Base-by-base conservation (phyloP, 352 stramenopile species). In the Phytophthora ohioensis region DNA sequence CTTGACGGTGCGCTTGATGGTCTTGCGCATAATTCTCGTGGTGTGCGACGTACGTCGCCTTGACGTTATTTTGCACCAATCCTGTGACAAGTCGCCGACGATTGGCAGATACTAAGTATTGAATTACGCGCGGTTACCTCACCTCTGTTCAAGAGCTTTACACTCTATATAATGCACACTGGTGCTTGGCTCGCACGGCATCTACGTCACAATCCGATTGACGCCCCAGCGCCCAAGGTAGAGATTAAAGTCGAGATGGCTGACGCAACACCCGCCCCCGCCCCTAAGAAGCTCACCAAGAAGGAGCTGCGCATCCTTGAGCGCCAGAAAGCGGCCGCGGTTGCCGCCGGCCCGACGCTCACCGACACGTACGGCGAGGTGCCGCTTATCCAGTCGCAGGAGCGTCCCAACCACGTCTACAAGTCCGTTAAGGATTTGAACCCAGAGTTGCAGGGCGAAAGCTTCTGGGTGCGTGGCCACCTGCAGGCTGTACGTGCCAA, bases 401-500 rank as follows among this genome's bases (percentile, higher is more conserved):
- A 96, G 56, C 90, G 88, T 64, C 69, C 65, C n/a, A 66, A 71
- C 45, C 46, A 72, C 13, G 91, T 75, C 47, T 90, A 94, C 71
- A 90, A 90, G 63, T 79, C 79, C 6, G 56, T 80, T 6, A 73
- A 60, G n/a, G 73, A 91, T 47, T 81, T 97, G 62, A 90, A 90
- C 51, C 87, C 93, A 42, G 86, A 95, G 61, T 61, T 92, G 52
- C 82, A 89, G 56, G 91, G 90, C 62, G 74, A 99, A 71, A 85
- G 85, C 56, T 92, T 99, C 39, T 99, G 97, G 93, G 76, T 99
- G 41, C 91, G 98, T 34, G 97, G 91, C 43, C 84, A 98, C 75
- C 65, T 99, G 55, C 96, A 99, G 75, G 98, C 90, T 38, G 97
- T 98, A 64, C 94, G 96, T 54, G 90, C 88, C 72, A 97, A 97